Evolutionary conservation across 2,329 filamentous ascomycete genomes (phyloP), one percentile per base, ranked within the genome.

Genomic region (Leptographium wingfieldii): DNA sequence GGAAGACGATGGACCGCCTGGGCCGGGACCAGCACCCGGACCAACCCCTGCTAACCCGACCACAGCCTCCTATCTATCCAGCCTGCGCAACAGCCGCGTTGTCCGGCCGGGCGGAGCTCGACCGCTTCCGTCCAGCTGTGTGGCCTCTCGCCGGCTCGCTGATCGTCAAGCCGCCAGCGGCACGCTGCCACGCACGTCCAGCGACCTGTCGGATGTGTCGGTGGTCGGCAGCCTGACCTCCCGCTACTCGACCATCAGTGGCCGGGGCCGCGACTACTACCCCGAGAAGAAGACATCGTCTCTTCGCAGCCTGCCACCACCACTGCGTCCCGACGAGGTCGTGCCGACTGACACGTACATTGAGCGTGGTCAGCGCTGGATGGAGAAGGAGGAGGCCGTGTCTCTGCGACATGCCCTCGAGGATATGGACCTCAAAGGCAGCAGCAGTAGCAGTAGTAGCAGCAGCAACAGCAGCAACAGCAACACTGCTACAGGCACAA

Each of bases 351-450:
- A 83, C 52, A 83, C 80, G 9, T 91, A 91, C 70, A 85, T 88
- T 60, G 88, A 91, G 70, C 81, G 84, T 60, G 86, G 86, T 22
- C 82, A 84, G 68, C 77, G 87, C 66, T 90, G 87, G 85, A 88
- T 89, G 81, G 88, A 92, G 70, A 88, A 87, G 70, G 86, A 90
- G 68, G 88, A 92, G 71, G 85, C 83, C 4, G 79, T 80, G 43
- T 86, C 86, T 25, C 72, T 92, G 61, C 81, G 86, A 22, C 79
- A 84, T 62, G 87, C 88, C 12, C 83, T 92, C 77, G 82, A 90
- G 65, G 84, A 88, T 66, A 82, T 91, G 79, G 82, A 88, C 61
- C 64, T 87, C 52, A 76, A 75, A 58, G 72, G 75, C 35, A 12
- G 2, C 27, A 38, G 29, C 19, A 14, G 11, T 25, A 31, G 22